Percentiles rank a stretch among this genome's conserved stretches.
Conservation (phyloP, 2,329 filamentous ascomycete genomes). For the Eutypella sp. region DNA sequence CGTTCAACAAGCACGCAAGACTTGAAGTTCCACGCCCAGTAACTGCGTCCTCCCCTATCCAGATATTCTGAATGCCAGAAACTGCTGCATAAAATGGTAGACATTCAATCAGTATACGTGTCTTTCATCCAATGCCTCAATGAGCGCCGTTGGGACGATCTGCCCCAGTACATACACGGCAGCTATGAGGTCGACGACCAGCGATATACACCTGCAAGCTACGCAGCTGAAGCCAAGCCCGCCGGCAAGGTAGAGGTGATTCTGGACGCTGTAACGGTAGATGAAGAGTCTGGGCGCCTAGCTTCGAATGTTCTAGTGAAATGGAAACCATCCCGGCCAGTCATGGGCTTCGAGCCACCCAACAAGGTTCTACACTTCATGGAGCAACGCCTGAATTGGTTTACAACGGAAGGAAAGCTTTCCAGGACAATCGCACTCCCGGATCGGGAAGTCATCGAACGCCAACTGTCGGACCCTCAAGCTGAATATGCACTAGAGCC, state of each 20-base stretch:
- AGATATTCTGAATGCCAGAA: no score
- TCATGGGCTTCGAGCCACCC: neutral
- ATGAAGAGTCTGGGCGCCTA: slow-evolving; percentile 10
- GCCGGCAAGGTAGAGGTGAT: slow-evolving; percentile 9
- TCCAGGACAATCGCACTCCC: slow-evolving; percentile 9
- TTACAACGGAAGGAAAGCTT: slow-evolving; percentile 10
- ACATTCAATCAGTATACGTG: slow-evolving; percentile 11
- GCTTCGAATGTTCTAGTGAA: slow-evolving; percentile 8
- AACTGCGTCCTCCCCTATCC: no score
- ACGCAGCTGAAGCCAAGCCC: slow-evolving; percentile 8
- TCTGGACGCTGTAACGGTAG: slow-evolving; percentile 15
- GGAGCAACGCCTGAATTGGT: slow-evolving; percentile 15
- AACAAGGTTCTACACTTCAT: slow-evolving; percentile 5
- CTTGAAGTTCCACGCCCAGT: no score
- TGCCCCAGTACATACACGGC: slow-evolving; percentile 11
- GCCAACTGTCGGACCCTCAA: slow-evolving; percentile 8
- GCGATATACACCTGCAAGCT: slow-evolving; percentile 7
- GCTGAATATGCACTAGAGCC: slow-evolving; percentile 7
- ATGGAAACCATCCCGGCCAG: slow-evolving; percentile 1
- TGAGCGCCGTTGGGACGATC: slow-evolving; percentile 13
- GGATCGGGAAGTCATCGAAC: slow-evolving; percentile 12
- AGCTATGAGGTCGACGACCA: slow-evolving; percentile 10
- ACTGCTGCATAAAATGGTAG: no score
- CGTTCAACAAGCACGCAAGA: no score
- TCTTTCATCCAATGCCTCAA: slow-evolving; percentile 15